A percentile compares a stretch with the other conserved stretches of the same genome.
These are phyloP conservation scores for Paralagenidium karlingii DNA, from an alignment of 352 stramenopile genomes.

Conservation along the genomic window DNA sequence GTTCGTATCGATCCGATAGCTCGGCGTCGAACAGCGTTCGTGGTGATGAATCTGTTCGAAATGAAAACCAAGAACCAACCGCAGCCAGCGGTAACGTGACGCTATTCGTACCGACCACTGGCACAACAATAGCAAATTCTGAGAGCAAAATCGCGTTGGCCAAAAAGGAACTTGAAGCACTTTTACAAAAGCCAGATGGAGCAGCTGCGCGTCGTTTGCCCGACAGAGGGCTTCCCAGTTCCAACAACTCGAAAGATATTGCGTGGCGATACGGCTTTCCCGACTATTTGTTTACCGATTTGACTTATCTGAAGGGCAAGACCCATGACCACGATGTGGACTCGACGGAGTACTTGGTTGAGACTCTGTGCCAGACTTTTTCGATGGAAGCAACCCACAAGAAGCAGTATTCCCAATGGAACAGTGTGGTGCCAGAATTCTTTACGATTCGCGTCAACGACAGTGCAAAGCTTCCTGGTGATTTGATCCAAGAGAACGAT, in stretches of 20 bases:
- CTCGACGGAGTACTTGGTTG: conserved; percentile 52
- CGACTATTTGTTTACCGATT: conserved; percentile 63
- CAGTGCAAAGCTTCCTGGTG: conserved; percentile 18
- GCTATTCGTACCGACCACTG: conserved; percentile 53
- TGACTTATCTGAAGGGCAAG: conserved; percentile 56
- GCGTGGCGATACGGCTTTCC: conserved; percentile 52
- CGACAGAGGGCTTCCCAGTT: conserved; percentile 12
- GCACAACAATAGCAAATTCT: conserved; percentile 51
- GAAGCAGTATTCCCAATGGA: conserved; percentile 38
- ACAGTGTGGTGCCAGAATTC: conserved; percentile 30
- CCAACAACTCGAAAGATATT: conserved; percentile 12
- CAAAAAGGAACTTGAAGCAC: conserved; percentile 36
- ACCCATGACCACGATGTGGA: conserved; percentile 35
- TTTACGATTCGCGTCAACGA: conserved; percentile 76
- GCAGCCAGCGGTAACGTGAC: conserved; percentile 38
- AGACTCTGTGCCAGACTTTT: conserved; percentile 67
- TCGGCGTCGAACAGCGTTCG: neutral
- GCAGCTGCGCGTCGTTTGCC: conserved; percentile 40
- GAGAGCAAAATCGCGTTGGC: conserved; percentile 42
- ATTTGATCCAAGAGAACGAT: conserved; percentile 34
- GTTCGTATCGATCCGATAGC: neutral
- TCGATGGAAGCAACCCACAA: conserved; percentile 73
- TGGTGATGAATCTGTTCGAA: neutral
- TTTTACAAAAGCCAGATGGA: conserved; percentile 38
- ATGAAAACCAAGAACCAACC: conserved; percentile 6